Evolutionary conservation across 2,329 filamentous ascomycete species (phyloP).

Genomic region (Colletotrichum neosansevieriae): DNA sequence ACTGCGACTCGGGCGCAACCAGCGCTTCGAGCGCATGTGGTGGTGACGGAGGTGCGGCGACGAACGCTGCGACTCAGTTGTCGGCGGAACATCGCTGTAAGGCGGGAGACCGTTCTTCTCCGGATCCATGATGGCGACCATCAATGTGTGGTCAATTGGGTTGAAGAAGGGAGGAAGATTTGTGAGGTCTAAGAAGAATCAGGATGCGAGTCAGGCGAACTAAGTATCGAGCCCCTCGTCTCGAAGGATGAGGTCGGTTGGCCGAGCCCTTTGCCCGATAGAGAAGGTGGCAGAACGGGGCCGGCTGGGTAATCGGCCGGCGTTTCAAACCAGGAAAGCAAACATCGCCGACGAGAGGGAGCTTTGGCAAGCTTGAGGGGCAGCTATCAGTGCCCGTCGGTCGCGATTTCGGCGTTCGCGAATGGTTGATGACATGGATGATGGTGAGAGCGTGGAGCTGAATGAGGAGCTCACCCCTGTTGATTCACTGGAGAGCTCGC

Average conservation of each 20-base stretch:
- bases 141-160: slow-evolving; percentile 1
- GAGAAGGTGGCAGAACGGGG: slow-evolving; percentile 33
- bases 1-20: slow-evolving; percentile 34
- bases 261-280: slow-evolving; percentile 27
- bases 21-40: slow-evolving; percentile 17
- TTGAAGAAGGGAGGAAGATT: background rate
- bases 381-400: slow-evolving; percentile 29
- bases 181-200: background rate
- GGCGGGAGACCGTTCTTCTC: slow-evolving; percentile 60
- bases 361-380: slow-evolving; percentile 18
- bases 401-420: slow-evolving; percentile 35
- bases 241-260: slow-evolving; percentile 19
- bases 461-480: slow-evolving; percentile 39
- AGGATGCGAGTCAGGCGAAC: slow-evolving; percentile 5
- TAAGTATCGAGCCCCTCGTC: background rate
- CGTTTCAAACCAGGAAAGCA: slow-evolving; percentile 32
- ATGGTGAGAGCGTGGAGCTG: slow-evolving; percentile 37
- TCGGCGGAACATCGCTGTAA: slow-evolving; percentile 53
- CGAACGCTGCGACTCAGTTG: slow-evolving; percentile 38
- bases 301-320: slow-evolving; percentile 34
- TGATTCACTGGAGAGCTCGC: background rate
- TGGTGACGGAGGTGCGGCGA: background rate
- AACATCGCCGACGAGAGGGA: slow-evolving; percentile 25
- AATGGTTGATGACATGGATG: slow-evolving; percentile 37
- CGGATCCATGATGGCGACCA: slow-evolving; percentile 27